Evolutionary conservation across 1,139 yeast genomes (phyloP), one percentile per base, ranked within the genome.

Genomic region (Sugiyamaella sp.): DNA sequence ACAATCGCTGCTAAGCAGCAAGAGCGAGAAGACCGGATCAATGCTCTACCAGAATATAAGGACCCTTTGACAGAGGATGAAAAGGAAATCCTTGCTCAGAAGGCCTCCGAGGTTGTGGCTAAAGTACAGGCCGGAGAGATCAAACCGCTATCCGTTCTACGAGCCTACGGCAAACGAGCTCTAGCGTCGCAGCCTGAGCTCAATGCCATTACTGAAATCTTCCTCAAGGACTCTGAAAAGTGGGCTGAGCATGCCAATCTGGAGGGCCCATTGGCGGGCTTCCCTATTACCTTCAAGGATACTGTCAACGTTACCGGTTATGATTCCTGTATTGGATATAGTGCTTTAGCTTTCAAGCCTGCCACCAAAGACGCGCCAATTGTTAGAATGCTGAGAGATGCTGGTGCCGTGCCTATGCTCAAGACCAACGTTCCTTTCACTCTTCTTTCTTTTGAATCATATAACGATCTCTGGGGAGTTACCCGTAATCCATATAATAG

Each of bases 261-360:
- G 53, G 62, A 69, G 12, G 86, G 87, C 14, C 84, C 85, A 4
- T 69, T 85, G 32, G 89, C 86, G 51, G 93, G 91, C 2, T 71
- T 86, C 54, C 90, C 90, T 8, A 73, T 85, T 47, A 81, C 89
- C 2, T 64, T 85, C 52, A 81, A 81, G 61, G 81, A 78, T 58
- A 76, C 80, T 39, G 71, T 76, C 56, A 73, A 74, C 55, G 67
- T 80, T 46, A 70, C 70, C 49, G 85, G 85, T 40, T 78, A 76
- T 55, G 83, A 80, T 47, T 73, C 82, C 2, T 72, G 79, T 8
- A 66, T 79, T 41, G 85, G 85, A 4, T 76, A 77, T 63, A 76
- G 80, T 24, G 73, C 73, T 24, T 72, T 75, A 21, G 63, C 69
- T 39, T 63, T 66, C 61, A 63, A 72, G 53, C 76, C 76, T 5